Evolutionary conservation across 2,329 filamentous ascomycete genomes (phyloP), one percentile per base, ranked within the genome.

Genomic region (Penicillium sp.): DNA sequence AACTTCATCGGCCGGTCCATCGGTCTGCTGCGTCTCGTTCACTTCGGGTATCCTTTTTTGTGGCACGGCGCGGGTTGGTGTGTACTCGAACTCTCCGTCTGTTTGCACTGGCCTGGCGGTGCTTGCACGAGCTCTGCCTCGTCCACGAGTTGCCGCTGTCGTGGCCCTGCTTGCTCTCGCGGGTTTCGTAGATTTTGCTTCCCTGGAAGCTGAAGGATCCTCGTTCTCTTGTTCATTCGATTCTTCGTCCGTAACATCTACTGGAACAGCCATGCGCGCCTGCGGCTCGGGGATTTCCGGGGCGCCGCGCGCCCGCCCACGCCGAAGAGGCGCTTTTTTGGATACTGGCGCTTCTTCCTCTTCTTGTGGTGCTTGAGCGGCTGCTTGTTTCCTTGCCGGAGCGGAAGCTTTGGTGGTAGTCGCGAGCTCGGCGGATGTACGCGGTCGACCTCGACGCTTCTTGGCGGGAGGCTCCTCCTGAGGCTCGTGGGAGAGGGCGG

Each of bases 391-490:
- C 61, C 75, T 77, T 38, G 69, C 70, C 56, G 75, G 72, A 1
- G 70, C 62, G 3, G 67, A 68, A 5, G 74, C 64, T 53, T 72
- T 73, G 26, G 68, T 67, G 28, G 75, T 80, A 58, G 81, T 79
- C 15, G 77, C 73, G 64, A 84, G 86, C 65, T 84, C 87, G 24
- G 67, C 58, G 7, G 73, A 67, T 12, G 73, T 71, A 64, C 76
- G 76, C 54, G 77, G 73, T 66, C 76, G 71, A 55, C 75, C 76
- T 73, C 78, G 67, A 45, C 67, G 54, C 67, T 72, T 77, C 70
- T 80, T 77, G 57, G 75, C 65, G 24, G 79, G 73, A 60, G 72
- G 75, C 67, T 78, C 71, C 63, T 75, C 67, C 58, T 70, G 64
- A 47, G 68, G 59, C 42, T 73, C 68, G 28, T 72, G 73, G 59